Evolutionary conservation across 139 green algal genomes (phyloP), one percentile per base, ranked within the genome.

Genomic region (Chlamydomonas sp.): DNA sequence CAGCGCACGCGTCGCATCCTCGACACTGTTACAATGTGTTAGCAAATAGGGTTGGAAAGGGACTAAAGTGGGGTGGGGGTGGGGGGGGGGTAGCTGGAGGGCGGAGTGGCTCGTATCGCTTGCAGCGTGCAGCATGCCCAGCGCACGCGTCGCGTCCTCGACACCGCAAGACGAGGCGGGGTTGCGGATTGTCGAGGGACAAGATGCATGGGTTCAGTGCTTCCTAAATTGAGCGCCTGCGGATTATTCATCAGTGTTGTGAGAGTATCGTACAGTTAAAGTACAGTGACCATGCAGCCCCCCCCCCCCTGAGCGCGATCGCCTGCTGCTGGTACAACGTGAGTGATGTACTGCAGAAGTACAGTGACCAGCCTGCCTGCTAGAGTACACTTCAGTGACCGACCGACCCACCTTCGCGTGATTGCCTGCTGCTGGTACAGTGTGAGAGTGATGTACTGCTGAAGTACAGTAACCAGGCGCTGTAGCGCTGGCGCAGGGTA

Each of bases 401-500:
- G n/a, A n/a, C n/a, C n/a, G n/a, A n/a, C n/a, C n/a, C n/a, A n/a
- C n/a, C 69, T 72, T 37, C 37, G 38, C 26, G 78, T 86, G 48
- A 83, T 78, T 6, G 68, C 60, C 39, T 81, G 75, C 35, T 73
- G 65, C 38, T 83, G 65, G 70, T 88, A 90, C 4, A 90, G 71
- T 2, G 75, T 83, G 39, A 89, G 37, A 13, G 80, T 87, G 73
- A 90, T 84, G 76, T 81, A 90, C 60, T 85, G 73, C 72, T 90
- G 85, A 43, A 87, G 58, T 20, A 39, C 60, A 33, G 79, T 64
- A n/a, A 79, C 67, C 73, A 69, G 22, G 36, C 62, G n/a, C 28
- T 66, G 28, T 35, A 61, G 50, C 59, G 39, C 59, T 5, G n/a
- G 20, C 5, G 10, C 8, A 22, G 13, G 39, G 29, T 66, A 66